Evolutionary conservation across 768 basidiomycete genomes (phyloP), one percentile per base, ranked within the genome.

Genomic region (Mrakia blollopis): DNA sequence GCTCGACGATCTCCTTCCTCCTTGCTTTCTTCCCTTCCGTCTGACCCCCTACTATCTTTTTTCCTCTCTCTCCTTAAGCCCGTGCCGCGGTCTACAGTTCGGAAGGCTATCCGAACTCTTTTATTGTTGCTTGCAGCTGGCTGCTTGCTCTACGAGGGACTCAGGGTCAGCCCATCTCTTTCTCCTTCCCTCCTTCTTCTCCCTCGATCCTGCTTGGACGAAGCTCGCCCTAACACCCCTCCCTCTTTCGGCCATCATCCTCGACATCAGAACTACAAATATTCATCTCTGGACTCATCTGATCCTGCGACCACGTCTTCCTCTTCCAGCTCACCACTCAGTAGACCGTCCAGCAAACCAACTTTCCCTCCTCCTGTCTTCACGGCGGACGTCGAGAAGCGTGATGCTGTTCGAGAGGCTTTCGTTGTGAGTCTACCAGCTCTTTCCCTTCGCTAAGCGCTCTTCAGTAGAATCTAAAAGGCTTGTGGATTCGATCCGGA

Each of bases 351-450:
- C 68, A 41, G n/a, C 39, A 44, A 52, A n/a, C 71, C 71, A 9
- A 41, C 71, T 2, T 77, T 77, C 63, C 76, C 76, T 18, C 25
- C 39, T 11, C 72, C 76, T 4, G 76, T 77, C 35, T 85, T 88
- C 74, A 72, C 82, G 25, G 88, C 90, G 0, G 94, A 95, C 81
- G 81, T 85, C 10, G 80, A 83, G 32, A 91, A 88, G 82, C 87
- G 89, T 50, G 87, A 89, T 65, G 92, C 91, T 0, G 85, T 96
- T 14, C 88, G 91, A 21, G 86, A 87, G 9, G 92, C 94, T 0
- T 93, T 95, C 86, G 88, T 88, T 86, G 92, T 93, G 79, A 79
- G 87, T 81, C 0, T 37, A 39, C 35, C 0, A 14, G 25, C 35
- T n/a, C 47, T 18, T 9, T 8, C 5, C 10, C 37, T 13, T 44